These are phyloP conservation scores for Gracilaria gracilis DNA, from an alignment of 23 red algal genomes.

Conservation along the genomic window DNA sequence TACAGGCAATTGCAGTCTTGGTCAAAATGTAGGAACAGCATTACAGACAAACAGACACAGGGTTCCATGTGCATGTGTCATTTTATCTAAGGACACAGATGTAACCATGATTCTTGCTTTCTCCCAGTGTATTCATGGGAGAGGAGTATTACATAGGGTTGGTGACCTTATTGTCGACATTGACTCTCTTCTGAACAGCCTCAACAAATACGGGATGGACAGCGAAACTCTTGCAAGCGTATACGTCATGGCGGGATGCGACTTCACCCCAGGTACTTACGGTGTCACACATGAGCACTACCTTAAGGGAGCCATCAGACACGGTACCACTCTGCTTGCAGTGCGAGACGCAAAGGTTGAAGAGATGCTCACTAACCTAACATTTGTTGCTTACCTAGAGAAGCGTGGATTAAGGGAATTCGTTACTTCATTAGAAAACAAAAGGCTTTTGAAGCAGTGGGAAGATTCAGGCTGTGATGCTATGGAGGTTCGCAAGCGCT, in stretches of 20 bases:
- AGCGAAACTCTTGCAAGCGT: neutral
- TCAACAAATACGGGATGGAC: neutral
- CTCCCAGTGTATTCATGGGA: neutral
- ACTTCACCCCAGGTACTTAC: slow-evolving; percentile 7
- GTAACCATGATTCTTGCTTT: slow-evolving; percentile 21
- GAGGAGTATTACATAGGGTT: neutral
- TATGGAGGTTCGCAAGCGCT: too few species aligned
- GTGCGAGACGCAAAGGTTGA: neutral
- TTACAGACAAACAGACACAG: too few species aligned
- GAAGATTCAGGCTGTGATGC: too few species aligned
- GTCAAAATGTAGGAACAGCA: neutral
- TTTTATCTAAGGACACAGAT: slow-evolving; percentile 29
- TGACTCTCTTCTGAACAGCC: neutral
- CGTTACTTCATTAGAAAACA: too few species aligned
- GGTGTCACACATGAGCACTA: slow-evolving; percentile 5
- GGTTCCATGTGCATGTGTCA: neutral
- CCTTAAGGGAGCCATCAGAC: neutral
- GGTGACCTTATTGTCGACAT: neutral
- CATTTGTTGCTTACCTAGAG: slow-evolving; percentile 7
- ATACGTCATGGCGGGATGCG: slow-evolving; percentile 4
- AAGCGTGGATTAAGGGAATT: neutral
- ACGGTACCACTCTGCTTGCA: neutral
- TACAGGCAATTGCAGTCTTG: neutral
- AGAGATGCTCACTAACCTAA: neutral
- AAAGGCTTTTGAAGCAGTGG: too few species aligned